Evolutionary conservation across 768 basidiomycete genomes (phyloP).

Genomic region (Auriscalpium microsporum): DNA sequence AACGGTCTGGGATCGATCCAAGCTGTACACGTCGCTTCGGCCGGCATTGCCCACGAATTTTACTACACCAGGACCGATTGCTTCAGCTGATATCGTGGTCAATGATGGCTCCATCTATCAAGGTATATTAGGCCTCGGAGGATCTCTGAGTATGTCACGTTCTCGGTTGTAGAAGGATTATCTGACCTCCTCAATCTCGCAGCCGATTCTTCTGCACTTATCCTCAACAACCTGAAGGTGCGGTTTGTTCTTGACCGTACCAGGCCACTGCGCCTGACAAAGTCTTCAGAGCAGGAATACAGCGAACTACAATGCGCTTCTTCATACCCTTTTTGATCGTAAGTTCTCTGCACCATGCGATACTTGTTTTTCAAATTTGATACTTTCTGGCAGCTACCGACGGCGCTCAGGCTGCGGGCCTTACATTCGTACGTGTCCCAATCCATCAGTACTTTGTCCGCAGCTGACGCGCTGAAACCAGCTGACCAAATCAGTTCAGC

Average conservation of each 20-base stretch:
- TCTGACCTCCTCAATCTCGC: not conserved
- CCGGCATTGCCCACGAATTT: conserved; percentile 16
- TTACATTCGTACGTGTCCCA: conserved; percentile 19
- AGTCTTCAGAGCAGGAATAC: conserved; percentile 16
- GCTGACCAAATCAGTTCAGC: too few species aligned
- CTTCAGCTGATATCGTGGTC: conserved; percentile 16
- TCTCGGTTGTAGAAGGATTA: too few species aligned
- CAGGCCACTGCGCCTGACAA: too few species aligned
- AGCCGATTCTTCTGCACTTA: conserved; percentile 22
- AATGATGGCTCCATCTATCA: conserved; percentile 14
- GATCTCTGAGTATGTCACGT: conserved; percentile 14
- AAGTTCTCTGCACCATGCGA: not conserved
- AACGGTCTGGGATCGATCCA: conserved; percentile 17
- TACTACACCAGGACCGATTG: conserved; percentile 15
- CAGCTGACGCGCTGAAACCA: too few species aligned
- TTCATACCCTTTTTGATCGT: conserved; percentile 24
- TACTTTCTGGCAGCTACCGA: conserved; percentile 15
- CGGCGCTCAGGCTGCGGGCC: conserved; percentile 22
- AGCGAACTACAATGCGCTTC: conserved; percentile 20
- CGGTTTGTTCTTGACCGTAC: not conserved
- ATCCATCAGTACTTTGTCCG: too few species aligned
- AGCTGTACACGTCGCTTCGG: conserved; percentile 11
- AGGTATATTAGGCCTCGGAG: conserved; percentile 20
- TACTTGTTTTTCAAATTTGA: not conserved
- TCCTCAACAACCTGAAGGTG: conserved; percentile 22